These are phyloP conservation scores for Sclerotinia trifoliorum DNA, from an alignment of 2,329 filamentous ascomycete species.

Conservation along the genomic window DNA sequence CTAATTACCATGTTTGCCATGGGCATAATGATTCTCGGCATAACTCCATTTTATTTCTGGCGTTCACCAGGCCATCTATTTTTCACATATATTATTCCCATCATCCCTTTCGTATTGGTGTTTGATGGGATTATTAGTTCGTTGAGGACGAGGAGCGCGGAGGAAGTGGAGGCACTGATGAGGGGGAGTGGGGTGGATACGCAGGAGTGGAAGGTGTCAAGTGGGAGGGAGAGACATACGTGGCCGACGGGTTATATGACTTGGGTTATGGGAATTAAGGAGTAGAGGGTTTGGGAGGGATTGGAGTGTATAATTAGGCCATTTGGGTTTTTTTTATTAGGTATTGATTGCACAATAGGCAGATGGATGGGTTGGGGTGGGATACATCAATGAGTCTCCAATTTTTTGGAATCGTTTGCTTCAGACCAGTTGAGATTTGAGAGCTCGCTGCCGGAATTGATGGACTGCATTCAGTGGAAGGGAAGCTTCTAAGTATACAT, in stretches of 20 bases:
- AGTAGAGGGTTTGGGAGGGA: constrained; percentile 18
- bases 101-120: constrained; percentile 65
- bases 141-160: constrained; percentile 63
- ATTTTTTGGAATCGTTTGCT: background rate
- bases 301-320: background rate
- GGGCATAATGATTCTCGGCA: constrained; percentile 51
- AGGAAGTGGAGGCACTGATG: constrained; percentile 62
- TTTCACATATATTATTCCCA: constrained; percentile 64
- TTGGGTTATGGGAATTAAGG: constrained; percentile 45
- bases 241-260: constrained; percentile 50
- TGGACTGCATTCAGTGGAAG: background rate
- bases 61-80: constrained; percentile 48
- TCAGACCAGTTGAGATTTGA: background rate
- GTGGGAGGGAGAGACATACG: constrained; percentile 46
- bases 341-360: background rate
- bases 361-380: background rate
- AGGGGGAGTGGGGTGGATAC: constrained; percentile 49
- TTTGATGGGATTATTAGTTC: constrained; percentile 70
- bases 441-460: background rate
- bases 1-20: constrained; percentile 54
- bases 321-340: background rate
- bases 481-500: background rate
- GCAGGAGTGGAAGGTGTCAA: constrained; percentile 45
- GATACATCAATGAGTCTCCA: background rate
- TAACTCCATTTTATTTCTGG: constrained; percentile 52